Base-by-base conservation (phyloP, 164 flowering plant species). In the Liriodendron chinense region DNA sequence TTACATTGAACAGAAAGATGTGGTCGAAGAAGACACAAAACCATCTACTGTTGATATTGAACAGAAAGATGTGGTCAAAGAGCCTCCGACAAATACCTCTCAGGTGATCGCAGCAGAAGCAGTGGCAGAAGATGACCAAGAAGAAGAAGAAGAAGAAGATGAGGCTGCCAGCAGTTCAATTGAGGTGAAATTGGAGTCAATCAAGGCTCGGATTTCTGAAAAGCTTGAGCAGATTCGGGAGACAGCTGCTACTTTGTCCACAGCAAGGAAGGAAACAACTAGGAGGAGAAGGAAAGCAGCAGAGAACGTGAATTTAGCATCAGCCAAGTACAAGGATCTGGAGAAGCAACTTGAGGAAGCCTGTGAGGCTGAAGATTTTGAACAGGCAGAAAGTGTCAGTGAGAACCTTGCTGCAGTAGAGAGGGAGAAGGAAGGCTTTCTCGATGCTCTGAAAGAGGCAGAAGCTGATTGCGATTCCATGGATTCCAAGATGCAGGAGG, bases 361-460 rank as follows among this genome's bases (percentile, higher is more conserved):
- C 5, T 88, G 93, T 67, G 97, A 92, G 76, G 84, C 88, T 1
- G 97, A 92, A 73, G 95, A 92, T 77, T 92, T 92, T 67, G 94
- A 92, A 81, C 84, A 74, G 69, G 97, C 97, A 2, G 91, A 92
- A n/a, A 82, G 83, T 71, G 82, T 92, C 9, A 90, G 94, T 61
- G 90, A 92, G 78, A 82, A 82, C 67, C 85, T 90, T 65, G 86
- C 89, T 4, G 83, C 85, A 56, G 92, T 87, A 9, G 95, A 90
- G 24, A 82, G 75, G 79, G 87, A 86, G 74, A 91, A 83, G 75
- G 84, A 80, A 59, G 69, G 65, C 71, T 75, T 79, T 22, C 47
- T 80, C 13, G 70, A 25, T 63, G 74, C 82, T 1, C 81, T 87
- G 61, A 83, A 86, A 78, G 90, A 86, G 59, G 91, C 91, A 1